Evolutionary conservation across 208 protist genomes (phyloP).

Genomic region (Crithidia sp.): DNA sequence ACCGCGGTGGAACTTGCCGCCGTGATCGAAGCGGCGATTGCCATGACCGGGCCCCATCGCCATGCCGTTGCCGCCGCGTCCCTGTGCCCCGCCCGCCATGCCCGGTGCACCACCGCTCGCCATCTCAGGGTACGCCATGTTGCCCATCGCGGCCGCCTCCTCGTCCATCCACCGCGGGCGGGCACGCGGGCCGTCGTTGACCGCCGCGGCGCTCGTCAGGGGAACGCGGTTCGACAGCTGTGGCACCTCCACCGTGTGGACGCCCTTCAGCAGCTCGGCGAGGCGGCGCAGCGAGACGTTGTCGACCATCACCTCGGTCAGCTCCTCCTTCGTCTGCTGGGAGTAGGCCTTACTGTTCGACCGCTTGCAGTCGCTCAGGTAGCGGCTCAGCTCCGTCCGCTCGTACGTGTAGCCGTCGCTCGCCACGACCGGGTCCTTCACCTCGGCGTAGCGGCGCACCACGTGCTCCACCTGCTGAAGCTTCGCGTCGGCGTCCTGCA

Average conservation of each 20-base stretch:
- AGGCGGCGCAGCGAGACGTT: conserved; percentile 81
- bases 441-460: conserved; percentile 69
- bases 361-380: conserved; percentile 73
- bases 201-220: conserved; percentile 14
- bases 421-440: conserved; percentile 82
- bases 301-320: conserved; percentile 75
- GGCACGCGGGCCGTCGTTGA: conserved; percentile 21
- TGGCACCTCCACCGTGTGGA: conserved; percentile 54
- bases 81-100: conserved; percentile 20
- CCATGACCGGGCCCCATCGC: conserved; percentile 1
- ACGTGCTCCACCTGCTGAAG: conserved; percentile 69
- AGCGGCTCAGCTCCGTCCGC: conserved; percentile 60
- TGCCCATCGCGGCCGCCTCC: conserved; percentile 14
- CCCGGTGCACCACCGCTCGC: conserved; percentile 5
- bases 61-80: conserved; percentile 9
- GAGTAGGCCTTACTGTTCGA: conserved; percentile 86
- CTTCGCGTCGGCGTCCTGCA: conserved; percentile 60
- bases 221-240: conserved; percentile 28
- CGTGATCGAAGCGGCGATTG: conserved; percentile 24
- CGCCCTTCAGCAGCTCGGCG: conserved; percentile 63
- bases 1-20: conserved; percentile 27
- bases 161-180: conserved; percentile 30
- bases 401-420: conserved; percentile 92
- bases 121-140: conserved; percentile 17
- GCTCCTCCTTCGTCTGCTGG: conserved; percentile 86